Percentiles rank a stretch among this genome's conserved stretches.
Evolutionary conservation across 2,329 filamentous ascomycete genomes (phyloP).

Genomic region (Trichoderma atrobrunneum): DNA sequence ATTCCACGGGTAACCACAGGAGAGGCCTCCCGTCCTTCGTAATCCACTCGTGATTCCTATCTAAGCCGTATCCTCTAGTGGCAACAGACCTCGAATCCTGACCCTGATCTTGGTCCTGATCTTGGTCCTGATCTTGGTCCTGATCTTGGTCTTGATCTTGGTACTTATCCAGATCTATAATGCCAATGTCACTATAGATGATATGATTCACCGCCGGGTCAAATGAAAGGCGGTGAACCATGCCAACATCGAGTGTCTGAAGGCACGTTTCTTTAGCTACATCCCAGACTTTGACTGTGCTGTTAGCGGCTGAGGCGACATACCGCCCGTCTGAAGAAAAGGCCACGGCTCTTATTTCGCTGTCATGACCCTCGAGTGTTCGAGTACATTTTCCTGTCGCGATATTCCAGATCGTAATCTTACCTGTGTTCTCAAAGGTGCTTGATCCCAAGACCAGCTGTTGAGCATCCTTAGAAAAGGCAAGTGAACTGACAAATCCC

Average conservation of each 20-base stretch:
- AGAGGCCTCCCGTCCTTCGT: conserved; percentile 18
- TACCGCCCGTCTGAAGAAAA: neutral
- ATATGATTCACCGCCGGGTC: neutral
- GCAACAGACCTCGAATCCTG: neutral
- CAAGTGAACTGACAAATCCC: neutral
- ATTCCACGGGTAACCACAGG: conserved; percentile 21
- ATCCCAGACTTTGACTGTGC: conserved; percentile 17
- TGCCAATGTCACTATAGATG: conserved; percentile 4
- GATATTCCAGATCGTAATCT: neutral
- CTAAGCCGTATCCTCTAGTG: neutral
- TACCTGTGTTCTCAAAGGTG: neutral
- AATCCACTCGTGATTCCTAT: conserved; percentile 10
- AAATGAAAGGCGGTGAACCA: neutral
- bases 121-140: neutral
- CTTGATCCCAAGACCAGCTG: conserved; percentile 1
- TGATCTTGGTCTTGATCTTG: neutral
- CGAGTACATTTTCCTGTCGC: neutral
- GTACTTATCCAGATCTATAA: neutral
- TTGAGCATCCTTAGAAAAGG: neutral
- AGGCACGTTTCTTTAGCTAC: neutral
- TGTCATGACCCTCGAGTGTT: neutral
- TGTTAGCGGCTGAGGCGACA: neutral
- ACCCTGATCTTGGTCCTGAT: neutral
- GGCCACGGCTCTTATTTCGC: neutral
- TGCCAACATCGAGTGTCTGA: neutral